phyloP scores from a whole-genome alignment of 1,139 yeast species.

The Debaryomyces sp. region DNA sequence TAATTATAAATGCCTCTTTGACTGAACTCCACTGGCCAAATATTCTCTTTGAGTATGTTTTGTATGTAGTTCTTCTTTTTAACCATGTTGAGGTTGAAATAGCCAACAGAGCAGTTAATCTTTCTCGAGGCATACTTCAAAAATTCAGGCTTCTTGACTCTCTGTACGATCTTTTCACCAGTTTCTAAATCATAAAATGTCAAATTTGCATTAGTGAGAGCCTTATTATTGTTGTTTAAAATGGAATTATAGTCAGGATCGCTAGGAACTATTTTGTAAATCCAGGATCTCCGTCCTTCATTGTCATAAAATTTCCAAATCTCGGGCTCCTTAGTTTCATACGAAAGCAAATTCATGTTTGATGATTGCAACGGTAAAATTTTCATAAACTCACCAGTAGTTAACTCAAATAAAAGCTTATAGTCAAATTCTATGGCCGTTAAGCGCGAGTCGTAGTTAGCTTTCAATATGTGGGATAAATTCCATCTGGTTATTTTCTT shows the following conservation, averaged over 20 bases:
- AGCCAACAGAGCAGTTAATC: conserved; percentile 59
- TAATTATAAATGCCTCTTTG: conserved; percentile 77
- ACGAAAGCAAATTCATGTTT: conserved; percentile 20
- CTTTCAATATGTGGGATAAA: conserved; percentile 29
- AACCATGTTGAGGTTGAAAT: conserved; percentile 41
- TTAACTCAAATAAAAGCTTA: conserved; percentile 41
- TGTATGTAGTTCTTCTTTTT: conserved; percentile 33
- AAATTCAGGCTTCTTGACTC: conserved; percentile 59
- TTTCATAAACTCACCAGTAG: conserved; percentile 40
- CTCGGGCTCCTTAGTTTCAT: conserved; percentile 28
- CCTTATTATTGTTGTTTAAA: conserved; percentile 18
- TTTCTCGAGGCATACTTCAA: conserved; percentile 66
- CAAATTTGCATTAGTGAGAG: conserved; percentile 27
- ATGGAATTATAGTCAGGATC: conserved; percentile 39
- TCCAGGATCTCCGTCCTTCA: conserved; percentile 84
- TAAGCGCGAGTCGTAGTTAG: conserved; percentile 30
- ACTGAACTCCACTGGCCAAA: conserved; percentile 65
- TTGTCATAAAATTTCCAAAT: conserved; percentile 59
- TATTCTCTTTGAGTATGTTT: conserved; percentile 40
- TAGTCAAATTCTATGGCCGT: conserved; percentile 46
- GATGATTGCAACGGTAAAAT: conserved; percentile 33
- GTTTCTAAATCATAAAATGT: conserved; percentile 64
- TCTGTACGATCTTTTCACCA: conserved; percentile 64
- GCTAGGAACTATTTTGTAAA: conserved; percentile 52
- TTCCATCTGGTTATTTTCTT: conserved; percentile 32